A percentile compares a stretch with the other conserved stretches of the same genome.
These are phyloP conservation scores for Udeniomyces megalosporus DNA, from an alignment of 768 basidiomycete genomes.

Conservation along the genomic window DNA sequence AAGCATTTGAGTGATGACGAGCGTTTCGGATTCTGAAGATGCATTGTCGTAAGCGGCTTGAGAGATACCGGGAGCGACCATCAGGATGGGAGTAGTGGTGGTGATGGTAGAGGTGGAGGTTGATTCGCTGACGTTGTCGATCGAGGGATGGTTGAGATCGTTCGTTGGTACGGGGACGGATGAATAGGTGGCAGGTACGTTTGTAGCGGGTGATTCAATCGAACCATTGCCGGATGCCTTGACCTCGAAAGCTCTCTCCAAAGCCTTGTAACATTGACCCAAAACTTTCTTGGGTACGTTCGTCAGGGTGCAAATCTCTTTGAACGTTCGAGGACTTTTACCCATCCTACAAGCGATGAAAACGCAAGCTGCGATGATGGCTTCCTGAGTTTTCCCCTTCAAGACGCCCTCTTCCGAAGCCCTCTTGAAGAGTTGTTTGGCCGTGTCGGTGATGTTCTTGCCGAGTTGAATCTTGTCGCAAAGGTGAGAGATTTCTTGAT, in stretches of 20 bases:
- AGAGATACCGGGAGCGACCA: constrained; percentile 4
- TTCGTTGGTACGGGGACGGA: not conserved
- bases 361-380: constrained; percentile 91
- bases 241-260: constrained; percentile 57
- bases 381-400: constrained; percentile 77
- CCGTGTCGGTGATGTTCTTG: constrained; percentile 84
- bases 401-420: constrained; percentile 89
- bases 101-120: not conserved
- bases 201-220: constrained; percentile 15
- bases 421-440: constrained; percentile 92
- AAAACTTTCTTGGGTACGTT: constrained; percentile 88
- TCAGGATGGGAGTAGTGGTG: no score
- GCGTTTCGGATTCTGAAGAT: constrained; percentile 2
- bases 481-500: constrained; percentile 80
- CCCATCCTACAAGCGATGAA: constrained; percentile 94
- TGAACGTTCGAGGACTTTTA: constrained; percentile 87
- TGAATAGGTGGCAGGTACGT: not conserved
- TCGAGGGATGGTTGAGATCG: not conserved
- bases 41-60: constrained; percentile 6
- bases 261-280: constrained; percentile 79
- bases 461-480: constrained; percentile 91
- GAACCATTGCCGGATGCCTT: constrained; percentile 33
- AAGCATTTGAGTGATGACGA: constrained; percentile 16
- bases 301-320: constrained; percentile 84
- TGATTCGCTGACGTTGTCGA: not conserved